These are phyloP conservation scores for Corynespora cassiicola DNA, from an alignment of 2,329 filamentous ascomycete species.

Conservation along the genomic window DNA sequence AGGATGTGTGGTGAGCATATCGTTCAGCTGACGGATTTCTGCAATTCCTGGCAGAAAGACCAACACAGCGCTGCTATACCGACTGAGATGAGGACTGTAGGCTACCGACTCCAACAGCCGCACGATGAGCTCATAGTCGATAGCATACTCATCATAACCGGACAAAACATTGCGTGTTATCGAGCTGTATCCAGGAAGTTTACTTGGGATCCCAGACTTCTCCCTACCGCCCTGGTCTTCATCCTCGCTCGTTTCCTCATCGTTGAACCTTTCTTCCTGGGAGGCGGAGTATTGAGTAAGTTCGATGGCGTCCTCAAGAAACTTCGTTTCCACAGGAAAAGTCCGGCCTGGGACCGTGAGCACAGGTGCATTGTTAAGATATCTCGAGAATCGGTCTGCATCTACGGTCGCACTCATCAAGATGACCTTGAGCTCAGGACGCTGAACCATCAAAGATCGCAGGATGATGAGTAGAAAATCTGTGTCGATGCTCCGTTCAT, in stretches of 20 bases:
- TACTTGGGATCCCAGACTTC: slow-evolving; percentile 65
- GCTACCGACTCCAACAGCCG: slow-evolving; percentile 81
- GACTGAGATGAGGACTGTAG: slow-evolving; percentile 66
- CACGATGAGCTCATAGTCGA: slow-evolving; percentile 87
- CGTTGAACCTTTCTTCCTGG: slow-evolving; percentile 57
- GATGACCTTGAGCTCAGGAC: slow-evolving; percentile 87
- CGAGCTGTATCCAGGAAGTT: slow-evolving; percentile 75
- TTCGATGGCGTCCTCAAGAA: slow-evolving; percentile 92
- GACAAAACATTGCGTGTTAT: slow-evolving; percentile 77
- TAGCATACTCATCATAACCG: slow-evolving; percentile 86
- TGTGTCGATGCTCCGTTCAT: slow-evolving; percentile 92
- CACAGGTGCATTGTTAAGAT: slow-evolving; percentile 84
- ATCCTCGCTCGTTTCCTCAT: slow-evolving; percentile 53
- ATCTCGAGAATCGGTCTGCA: slow-evolving; percentile 87
- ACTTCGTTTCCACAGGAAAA: slow-evolving; percentile 87
- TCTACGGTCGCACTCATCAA: slow-evolving; percentile 98
- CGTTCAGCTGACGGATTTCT: slow-evolving; percentile 88
- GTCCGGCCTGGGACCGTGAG: slow-evolving; percentile 91
- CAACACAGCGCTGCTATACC: slow-evolving; percentile 89
- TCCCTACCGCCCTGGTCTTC: slow-evolving; percentile 57
- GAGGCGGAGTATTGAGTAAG: slow-evolving; percentile 72
- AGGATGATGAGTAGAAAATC: slow-evolving; percentile 95
- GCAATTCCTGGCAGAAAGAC: slow-evolving; percentile 94
- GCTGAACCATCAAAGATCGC: slow-evolving; percentile 76
- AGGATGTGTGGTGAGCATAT: slow-evolving; percentile 79